These are phyloP conservation scores for Vigna hirtella DNA, from an alignment of 306 rosid genomes.

Conservation along the genomic window DNA sequence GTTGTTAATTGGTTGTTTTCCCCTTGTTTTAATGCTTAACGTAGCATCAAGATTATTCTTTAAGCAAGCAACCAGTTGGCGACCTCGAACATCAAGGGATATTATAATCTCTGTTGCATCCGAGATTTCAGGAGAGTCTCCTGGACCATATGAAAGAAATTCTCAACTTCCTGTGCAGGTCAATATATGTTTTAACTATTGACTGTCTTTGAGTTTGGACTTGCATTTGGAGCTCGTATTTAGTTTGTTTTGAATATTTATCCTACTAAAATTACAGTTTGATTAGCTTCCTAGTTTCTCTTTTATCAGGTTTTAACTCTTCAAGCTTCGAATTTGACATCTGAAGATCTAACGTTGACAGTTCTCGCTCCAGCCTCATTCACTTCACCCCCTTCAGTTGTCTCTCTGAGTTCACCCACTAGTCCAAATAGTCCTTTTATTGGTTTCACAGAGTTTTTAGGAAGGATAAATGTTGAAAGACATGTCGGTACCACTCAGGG, in stretches of 20 bases:
- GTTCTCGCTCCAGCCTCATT: slow-evolving; percentile 97
- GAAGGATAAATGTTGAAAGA: slow-evolving; percentile 63
- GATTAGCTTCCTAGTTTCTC: slow-evolving; percentile 39
- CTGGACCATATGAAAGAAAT: slow-evolving; percentile 61
- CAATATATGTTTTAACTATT: slow-evolving; percentile 35
- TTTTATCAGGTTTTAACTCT: slow-evolving; percentile 85
- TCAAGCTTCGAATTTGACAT: slow-evolving; percentile 94
- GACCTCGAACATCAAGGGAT: slow-evolving; percentile 85
- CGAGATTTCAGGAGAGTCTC: slow-evolving; percentile 75
- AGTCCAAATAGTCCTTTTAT: slow-evolving; percentile 84
- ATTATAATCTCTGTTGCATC: slow-evolving; percentile 92
- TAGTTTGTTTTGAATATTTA: slow-evolving; percentile 25
- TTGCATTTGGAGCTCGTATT: slow-evolving; percentile 20
- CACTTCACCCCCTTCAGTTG: slow-evolving; percentile 80
- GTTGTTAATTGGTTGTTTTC: slow-evolving; percentile 31
- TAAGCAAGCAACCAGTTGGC: slow-evolving; percentile 91
- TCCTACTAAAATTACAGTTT: slow-evolving; percentile 24
- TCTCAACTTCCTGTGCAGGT: slow-evolving; percentile 96
- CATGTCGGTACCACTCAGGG: slow-evolving; percentile 53
- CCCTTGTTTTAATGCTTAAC: slow-evolving; percentile 41
- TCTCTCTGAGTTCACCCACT: slow-evolving; percentile 82
- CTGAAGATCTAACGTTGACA: slow-evolving; percentile 87
- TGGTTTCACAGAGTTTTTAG: slow-evolving; percentile 74
- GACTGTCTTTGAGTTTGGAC: slow-evolving; percentile 28
- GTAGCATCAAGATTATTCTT: slow-evolving; percentile 88